These are phyloP conservation scores for Trametes polyzona DNA, from an alignment of 1,284 basidiomycete species.

Conservation along the genomic window DNA sequence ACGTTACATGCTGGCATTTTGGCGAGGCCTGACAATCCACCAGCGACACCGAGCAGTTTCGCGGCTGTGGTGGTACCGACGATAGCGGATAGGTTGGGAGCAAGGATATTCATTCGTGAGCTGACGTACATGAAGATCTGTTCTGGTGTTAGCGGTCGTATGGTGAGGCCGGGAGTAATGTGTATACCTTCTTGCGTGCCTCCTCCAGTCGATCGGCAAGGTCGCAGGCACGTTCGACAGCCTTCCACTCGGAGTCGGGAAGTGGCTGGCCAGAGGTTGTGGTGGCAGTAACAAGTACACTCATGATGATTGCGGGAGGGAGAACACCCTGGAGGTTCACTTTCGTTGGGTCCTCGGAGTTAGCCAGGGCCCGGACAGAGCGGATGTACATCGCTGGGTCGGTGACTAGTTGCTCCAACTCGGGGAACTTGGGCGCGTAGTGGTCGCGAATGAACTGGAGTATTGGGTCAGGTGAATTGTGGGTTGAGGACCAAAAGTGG, in stretches of 20 bases:
- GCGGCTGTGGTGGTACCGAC: conserved; percentile 98
- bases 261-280: conserved; percentile 84
- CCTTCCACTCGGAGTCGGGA: conserved; percentile 72
- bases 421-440: conserved; percentile 95
- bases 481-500: too few relatives aligned
- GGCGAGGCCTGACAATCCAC: conserved; percentile 87
- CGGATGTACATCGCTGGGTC: conserved; percentile 94
- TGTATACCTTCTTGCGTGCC: conserved; percentile 78
- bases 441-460: conserved; percentile 95
- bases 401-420: conserved; percentile 92
- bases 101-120: conserved; percentile 97
- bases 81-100: conserved; percentile 97
- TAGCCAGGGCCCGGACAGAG: conserved; percentile 88
- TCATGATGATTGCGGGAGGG: conserved; percentile 93
- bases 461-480: neutral
- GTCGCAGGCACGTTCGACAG: conserved; percentile 85
- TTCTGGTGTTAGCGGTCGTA: neutral
- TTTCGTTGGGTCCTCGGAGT: conserved; percentile 87
- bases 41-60: conserved; percentile 96
- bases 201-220: conserved; percentile 88
- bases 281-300: conserved; percentile 94
- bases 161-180: neutral
- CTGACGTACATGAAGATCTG: conserved; percentile 99
- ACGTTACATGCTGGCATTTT: conserved; percentile 98
- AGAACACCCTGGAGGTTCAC: conserved; percentile 80